Base-by-base conservation (phyloP, 345 rosid genomes). In the Kernera saxatilis region DNA sequence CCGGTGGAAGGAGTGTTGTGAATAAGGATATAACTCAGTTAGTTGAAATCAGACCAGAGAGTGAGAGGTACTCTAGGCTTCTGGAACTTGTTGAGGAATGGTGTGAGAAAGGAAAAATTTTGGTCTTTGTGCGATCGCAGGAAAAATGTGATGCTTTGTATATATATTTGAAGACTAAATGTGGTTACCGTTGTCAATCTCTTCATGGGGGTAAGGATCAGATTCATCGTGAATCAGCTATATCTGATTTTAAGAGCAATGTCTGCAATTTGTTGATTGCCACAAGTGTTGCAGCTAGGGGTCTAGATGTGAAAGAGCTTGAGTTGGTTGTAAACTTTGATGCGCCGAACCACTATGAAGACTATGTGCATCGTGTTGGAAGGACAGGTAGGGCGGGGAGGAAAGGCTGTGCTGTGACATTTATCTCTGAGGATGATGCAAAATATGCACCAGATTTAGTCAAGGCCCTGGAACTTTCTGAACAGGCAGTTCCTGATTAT, bases 1-100 rank as follows among this genome's bases (percentile, higher is more conserved):
- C 86, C 18, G 96, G 96, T 73, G 98, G 98, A 67, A 82, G 96
- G 82, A 92, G 98, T 71, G 98, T 92, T 74, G 98, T 89, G 64
- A 89, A 87, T 84, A 86, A 84, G 78, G 98, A 92, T 64, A 89
- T 89, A 55, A 66, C 85, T 35, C 98, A 87, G 73, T 63, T 87
- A 77, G 88, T 89, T 18, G 98, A 92, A 83, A 81, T 89, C 60
- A 82, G 91, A 72, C 92, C 88, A 9, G 98, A 92, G 77, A 84
- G 82, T 76, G 89, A 92, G 6, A 87, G 89, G 78, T 82, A 82
- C 67, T 71, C 81, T 33, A 82, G 96, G 69, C 78, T 92, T 72
- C 70, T 88, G 69, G 96, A 92, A 67, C 82, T 87, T 61, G 83
- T 92, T 39, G 92, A 88, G 27, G 98, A 89, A 75, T 89, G 94